These are phyloP conservation scores for Saccharomycopsis microspora DNA, from an alignment of 805 yeast species.

Conservation along the genomic window DNA sequence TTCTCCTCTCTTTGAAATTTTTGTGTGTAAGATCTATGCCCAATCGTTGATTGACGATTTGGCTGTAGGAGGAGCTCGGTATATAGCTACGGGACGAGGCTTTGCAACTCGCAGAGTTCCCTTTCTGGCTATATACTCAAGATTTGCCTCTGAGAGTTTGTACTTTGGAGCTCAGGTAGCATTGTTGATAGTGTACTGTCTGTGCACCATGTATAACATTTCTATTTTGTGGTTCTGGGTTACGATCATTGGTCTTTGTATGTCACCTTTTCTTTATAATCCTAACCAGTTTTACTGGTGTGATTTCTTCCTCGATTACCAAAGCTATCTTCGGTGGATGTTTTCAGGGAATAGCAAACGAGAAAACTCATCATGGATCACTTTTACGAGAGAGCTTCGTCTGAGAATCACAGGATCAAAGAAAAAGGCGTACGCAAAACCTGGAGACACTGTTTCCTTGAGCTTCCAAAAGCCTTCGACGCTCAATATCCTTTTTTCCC, in stretches of 20 bases:
- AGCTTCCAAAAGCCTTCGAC: constrained; percentile 41
- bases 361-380: constrained; percentile 30
- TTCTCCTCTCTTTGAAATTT: constrained; percentile 71
- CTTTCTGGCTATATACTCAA: constrained; percentile 50
- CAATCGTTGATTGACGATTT: constrained; percentile 57
- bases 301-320: constrained; percentile 54
- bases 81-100: constrained; percentile 76
- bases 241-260: constrained; percentile 40
- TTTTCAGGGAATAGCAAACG: constrained; percentile 37
- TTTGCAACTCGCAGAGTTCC: constrained; percentile 67
- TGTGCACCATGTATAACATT: constrained; percentile 51
- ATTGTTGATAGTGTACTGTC: constrained; percentile 41
- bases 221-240: constrained; percentile 52
- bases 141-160: constrained; percentile 58
- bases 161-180: constrained; percentile 50
- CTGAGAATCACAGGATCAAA: constrained; percentile 49
- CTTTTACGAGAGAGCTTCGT: constrained; percentile 38
- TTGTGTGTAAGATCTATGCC: constrained; percentile 69
- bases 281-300: constrained; percentile 57
- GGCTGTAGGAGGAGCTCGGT: constrained; percentile 70
- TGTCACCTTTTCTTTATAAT: constrained; percentile 52
- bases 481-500: constrained; percentile 30
- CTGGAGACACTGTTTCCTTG: constrained; percentile 29
- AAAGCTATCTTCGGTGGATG: constrained; percentile 31
- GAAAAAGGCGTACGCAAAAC: constrained; percentile 26